Evolutionary conservation across 768 basidiomycete genomes (phyloP), one percentile per base, ranked within the genome.

Genomic region (Amanita thiersii): DNA sequence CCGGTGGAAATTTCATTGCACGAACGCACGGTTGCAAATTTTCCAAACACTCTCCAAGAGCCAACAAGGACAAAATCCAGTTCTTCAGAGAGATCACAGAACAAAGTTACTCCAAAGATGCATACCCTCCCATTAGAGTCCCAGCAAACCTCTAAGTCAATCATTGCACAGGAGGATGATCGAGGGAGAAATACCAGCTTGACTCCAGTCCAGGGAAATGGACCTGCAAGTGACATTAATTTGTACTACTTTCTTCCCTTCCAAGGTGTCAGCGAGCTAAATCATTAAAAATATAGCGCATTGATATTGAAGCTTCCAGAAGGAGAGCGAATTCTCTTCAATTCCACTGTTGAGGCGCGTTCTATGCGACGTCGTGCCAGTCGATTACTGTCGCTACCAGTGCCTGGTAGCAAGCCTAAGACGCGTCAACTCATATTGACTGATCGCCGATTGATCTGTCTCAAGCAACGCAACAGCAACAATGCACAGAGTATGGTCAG

Each of bases 371-470:
- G 77, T 3, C 73, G 79, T 17, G 75, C 77, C 3, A 79, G 76
- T 48, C 69, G 66, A 37, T 55, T 82, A 28, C 60, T 79, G 17
- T 62, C 70, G 8, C 51, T 79, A 4, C 67, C 68, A 14, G 72
- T 75, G 0, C 51, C 71, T 4, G 65, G 70, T 8, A 65, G 66
- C 45, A 70, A 70, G 44, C 56, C 69, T 5, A 79, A 78, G 53
- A 60, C 66, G 11, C 65, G 80, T 17, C 69, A 76, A 47, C 52
- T 82, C 6, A 57, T 81, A 24, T 58, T 82, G 35, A 82, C 80
- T 24, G 70, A 61, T n/a, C 61, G 62, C 20, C 68, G 80, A 28
- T 51, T 82, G 4, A 42, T 82, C 25, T 81, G 77, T 42, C 53
- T 81, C 23, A 82, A 82, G 56, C 60, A 61, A 44, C 58, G 59